Evolutionary conservation across 106 monocot species (phyloP), one percentile per base, ranked within the genome.

Genomic region (Cymbidium sinense): DNA sequence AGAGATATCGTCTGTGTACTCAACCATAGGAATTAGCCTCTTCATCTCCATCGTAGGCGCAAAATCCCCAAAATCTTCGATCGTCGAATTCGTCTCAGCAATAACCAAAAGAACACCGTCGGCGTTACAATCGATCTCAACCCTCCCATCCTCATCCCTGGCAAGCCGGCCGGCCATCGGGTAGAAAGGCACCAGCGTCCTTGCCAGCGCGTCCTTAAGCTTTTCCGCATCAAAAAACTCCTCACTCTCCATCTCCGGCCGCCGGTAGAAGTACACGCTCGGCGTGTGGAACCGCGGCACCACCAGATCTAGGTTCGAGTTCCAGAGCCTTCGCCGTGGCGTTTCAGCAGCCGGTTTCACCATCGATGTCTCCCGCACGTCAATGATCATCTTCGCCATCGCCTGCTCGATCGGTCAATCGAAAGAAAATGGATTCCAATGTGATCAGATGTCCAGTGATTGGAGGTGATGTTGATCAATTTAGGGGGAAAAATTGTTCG

Each of bases 201-300:
- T 70, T 31, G 77, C 82, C 13, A 99, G 89, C 41, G 98, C 88
- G 2, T 85, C 79, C 76, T 77, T 84, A 34, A 99, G 64, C 34
- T 29, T 73, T 7, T 35, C 31, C 21, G 81, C 65, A 69, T 92
- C 78, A 67, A 99, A 92, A 79, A 90, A 99, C 47, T 43, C 73
- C 19, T 64, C 17, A 7, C 76, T 41, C 1, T 13, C 28, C 11
- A 47, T 15, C 20, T 15, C 71, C 0, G 83, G 81, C 23, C 82
- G 82, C 4, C 92, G 85, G 86, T 99, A 99, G 87, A 99, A 99
- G 81, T 99, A 99, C 35, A 95, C 92, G 83, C 94, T 99, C 9
- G 98, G 92, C 0, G 98, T 94, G 94, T 95, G 92, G 86, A 94
- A 95, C 28, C 98, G 80, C 18, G 94, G 94, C 37, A 94, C 94